Conservation (phyloP, 805 yeast species). For the Saccharomycopsis synnaedendra region DNA sequence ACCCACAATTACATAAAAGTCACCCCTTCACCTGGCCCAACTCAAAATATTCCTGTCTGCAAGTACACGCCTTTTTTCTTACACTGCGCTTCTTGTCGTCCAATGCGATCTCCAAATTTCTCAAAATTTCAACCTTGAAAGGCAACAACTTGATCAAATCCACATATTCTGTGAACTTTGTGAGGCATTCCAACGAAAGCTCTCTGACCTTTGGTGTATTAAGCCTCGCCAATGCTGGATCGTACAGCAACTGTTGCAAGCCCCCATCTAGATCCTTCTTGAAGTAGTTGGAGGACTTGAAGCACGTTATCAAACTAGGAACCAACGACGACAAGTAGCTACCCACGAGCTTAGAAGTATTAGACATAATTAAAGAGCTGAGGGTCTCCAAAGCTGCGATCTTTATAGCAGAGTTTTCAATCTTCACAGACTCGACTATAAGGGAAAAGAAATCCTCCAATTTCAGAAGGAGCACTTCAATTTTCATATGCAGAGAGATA, state of each 20-base stretch:
- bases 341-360: conserved; percentile 39
- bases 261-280: conserved; percentile 11
- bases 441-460: conserved; percentile 58
- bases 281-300: conserved; percentile 16
- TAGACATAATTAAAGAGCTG: conserved; percentile 37
- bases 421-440: conserved; percentile 48
- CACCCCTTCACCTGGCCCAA: conserved; percentile 6
- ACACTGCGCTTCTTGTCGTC: conserved; percentile 69
- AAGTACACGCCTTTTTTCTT: conserved; percentile 65
- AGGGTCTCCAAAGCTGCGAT: conserved; percentile 53
- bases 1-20: too few relatives aligned
- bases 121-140: conserved; percentile 38
- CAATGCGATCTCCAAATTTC: conserved; percentile 37
- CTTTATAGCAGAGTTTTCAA: conserved; percentile 37
- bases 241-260: conserved; percentile 12
- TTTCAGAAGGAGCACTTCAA: conserved; percentile 52
- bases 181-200: conserved; percentile 46
- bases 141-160: conserved; percentile 35
- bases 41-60: conserved; percentile 69
- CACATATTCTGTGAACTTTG: conserved; percentile 30
- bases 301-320: conserved; percentile 37
- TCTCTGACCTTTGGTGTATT: conserved; percentile 42
- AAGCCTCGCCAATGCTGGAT: conserved; percentile 17
- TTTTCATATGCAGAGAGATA: conserved; percentile 54
- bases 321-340: conserved; percentile 46